A percentile compares a stretch with the other conserved stretches of the same genome.
Evolutionary conservation across 345 rosid genomes (phyloP).

Genomic region (Dipteronia sinensis): DNA sequence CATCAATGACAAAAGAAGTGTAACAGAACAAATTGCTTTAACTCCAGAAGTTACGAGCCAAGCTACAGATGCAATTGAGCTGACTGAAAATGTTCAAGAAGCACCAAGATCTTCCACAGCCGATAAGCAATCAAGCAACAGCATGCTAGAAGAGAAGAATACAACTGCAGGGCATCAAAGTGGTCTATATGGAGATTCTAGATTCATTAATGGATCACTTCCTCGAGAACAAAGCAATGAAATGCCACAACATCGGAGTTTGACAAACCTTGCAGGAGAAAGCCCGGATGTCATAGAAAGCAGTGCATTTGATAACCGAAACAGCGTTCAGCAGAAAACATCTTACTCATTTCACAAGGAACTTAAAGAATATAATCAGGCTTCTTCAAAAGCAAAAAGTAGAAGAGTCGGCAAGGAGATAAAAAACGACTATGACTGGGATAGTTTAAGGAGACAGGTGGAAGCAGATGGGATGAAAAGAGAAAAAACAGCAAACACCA

Average conservation of each 20-base stretch:
- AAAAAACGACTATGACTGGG: conserved; percentile 69
- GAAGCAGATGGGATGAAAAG: conserved; percentile 46
- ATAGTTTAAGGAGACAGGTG: conserved; percentile 66
- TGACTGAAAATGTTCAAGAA: conserved; percentile 20
- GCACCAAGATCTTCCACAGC: conserved; percentile 31
- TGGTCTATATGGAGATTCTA: conserved; percentile 28
- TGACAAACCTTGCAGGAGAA: conserved; percentile 31
- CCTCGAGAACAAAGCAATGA: conserved; percentile 35
- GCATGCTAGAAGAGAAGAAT: conserved; percentile 32
- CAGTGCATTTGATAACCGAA: conserved; percentile 29
- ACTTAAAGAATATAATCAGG: conserved; percentile 28
- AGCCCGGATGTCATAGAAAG: conserved; percentile 44
- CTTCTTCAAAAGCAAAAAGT: conserved; percentile 44
- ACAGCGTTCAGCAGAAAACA: conserved; percentile 32
- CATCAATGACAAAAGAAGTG: conserved; percentile 23
- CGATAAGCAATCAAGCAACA: conserved; percentile 29
- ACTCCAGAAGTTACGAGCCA: conserved; percentile 31
- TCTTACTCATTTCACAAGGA: conserved; percentile 34
- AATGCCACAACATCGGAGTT: conserved; percentile 23
- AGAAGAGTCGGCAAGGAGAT: conserved; percentile 52
- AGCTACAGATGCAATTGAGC: conserved; percentile 26
- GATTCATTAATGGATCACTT: conserved; percentile 21
- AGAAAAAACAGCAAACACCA: conserved; percentile 56
- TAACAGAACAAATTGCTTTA: conserved; percentile 23
- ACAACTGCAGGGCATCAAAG: conserved; percentile 26